Evolutionary conservation across 1,284 basidiomycete species (phyloP).

Genomic region (Pterula multifida): DNA sequence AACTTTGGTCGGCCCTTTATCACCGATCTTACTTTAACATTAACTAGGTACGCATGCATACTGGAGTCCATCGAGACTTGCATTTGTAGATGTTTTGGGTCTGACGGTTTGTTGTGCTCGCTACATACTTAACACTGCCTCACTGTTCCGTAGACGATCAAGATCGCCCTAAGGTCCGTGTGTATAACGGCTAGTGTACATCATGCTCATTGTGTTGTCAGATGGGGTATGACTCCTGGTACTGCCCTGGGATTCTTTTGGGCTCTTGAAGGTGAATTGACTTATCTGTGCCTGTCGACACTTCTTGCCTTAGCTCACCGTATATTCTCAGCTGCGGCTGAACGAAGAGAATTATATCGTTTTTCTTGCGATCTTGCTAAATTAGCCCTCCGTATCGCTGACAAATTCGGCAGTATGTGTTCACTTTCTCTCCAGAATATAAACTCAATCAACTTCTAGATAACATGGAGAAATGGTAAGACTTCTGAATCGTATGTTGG

Average conservation of each 20-base stretch:
- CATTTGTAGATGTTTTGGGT: constrained; percentile 50
- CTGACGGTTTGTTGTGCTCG: constrained; percentile 36
- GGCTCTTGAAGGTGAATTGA: constrained; percentile 47
- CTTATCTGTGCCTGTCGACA: not conserved
- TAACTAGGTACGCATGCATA: constrained; percentile 50
- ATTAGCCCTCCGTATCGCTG: constrained; percentile 50
- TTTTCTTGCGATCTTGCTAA: constrained; percentile 59
- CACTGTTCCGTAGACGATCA: constrained; percentile 34
- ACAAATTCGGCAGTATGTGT: constrained; percentile 39
- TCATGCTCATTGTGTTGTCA: constrained; percentile 14
- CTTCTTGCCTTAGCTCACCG: constrained; percentile 5
- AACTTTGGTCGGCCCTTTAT: not conserved
- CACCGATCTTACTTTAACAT: constrained; percentile 6
- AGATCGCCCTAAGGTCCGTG: constrained; percentile 45
- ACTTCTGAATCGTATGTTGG: constrained; percentile 6
- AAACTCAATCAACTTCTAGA: constrained; percentile 32
- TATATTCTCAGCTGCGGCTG: constrained; percentile 34
- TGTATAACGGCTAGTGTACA: constrained; percentile 1
- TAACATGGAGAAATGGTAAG: not conserved
- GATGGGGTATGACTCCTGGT: constrained; percentile 53
- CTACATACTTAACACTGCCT: not conserved
- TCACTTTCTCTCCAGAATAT: constrained; percentile 39
- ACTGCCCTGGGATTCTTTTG: constrained; percentile 60
- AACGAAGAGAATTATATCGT: constrained; percentile 45
- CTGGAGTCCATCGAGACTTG: constrained; percentile 44